Evolutionary conservation across 116 monocot genomes (phyloP).

Genomic region (Phalaenopsis hybrid): DNA sequence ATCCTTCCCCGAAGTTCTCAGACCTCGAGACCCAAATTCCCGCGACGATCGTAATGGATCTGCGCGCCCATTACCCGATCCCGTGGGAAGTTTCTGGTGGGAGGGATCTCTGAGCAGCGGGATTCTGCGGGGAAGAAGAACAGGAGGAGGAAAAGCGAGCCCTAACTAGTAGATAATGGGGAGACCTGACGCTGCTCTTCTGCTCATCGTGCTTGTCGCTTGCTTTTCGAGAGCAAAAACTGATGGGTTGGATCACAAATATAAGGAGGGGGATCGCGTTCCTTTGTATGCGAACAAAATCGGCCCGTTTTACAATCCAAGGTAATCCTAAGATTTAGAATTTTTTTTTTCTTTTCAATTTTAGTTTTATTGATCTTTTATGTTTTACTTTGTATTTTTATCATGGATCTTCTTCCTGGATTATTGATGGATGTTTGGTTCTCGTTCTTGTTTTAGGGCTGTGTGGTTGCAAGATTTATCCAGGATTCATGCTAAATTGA

Average conservation of each 20-base stretch:
- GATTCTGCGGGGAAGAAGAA: no score
- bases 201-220: conserved; percentile 14
- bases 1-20: no score
- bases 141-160: background rate
- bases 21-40: no score
- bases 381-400: background rate
- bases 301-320: conserved; percentile 70
- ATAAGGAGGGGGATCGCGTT: conserved; percentile 49
- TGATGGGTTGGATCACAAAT: conserved; percentile 55
- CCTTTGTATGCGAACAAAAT: conserved; percentile 80
- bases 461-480: background rate
- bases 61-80: no score
- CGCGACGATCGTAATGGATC: no score
- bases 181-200: conserved; percentile 1
- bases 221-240: conserved; percentile 28
- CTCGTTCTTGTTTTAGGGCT: background rate
- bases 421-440: background rate
- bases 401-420: background rate
- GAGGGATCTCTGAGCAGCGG: no score
- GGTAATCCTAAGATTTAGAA: conserved; percentile 14
- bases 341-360: background rate
- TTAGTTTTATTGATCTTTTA: background rate
- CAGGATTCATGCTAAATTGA: no score
- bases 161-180: background rate
- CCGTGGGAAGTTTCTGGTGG: no score